phyloP scores from a whole-genome alignment of 2,329 filamentous ascomycete species.

The Fusarium acutatum region DNA sequence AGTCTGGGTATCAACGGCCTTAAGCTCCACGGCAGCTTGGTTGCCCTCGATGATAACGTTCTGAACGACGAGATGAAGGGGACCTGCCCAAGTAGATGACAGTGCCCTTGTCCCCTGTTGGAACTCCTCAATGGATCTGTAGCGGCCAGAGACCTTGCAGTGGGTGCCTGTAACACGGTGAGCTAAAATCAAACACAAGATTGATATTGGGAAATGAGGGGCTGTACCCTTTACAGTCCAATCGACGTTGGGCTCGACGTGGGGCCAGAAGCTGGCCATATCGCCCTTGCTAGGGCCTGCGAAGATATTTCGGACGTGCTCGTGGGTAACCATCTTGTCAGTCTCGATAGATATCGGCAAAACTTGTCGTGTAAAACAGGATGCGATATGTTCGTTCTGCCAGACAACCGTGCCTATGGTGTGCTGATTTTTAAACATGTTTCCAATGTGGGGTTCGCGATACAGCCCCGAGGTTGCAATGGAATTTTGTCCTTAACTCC shows the following conservation, averaged over 20 bases:
- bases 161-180: neutral
- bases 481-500: neutral
- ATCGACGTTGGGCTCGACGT: neutral
- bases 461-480: neutral
- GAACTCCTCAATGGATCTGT: neutral
- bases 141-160: neutral
- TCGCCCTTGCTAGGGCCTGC: neutral
- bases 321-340: neutral
- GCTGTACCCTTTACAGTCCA: neutral
- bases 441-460: neutral
- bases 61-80: neutral
- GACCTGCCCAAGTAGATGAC: neutral
- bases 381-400: too few relatives aligned
- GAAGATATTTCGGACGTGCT: neutral
- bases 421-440: neutral
- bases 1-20: neutral
- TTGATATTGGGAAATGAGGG: too few relatives aligned
- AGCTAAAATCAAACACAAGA: neutral
- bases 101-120: neutral
- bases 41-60: neutral
- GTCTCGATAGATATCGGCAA: too few relatives aligned
- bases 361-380: too few relatives aligned
- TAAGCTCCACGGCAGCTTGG: neutral
- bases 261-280: neutral
- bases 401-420: fast-evolving